Evolutionary conservation across 305 asterid species (phyloP), one percentile per base, ranked within the genome.

Genomic region (Fraxinus ornus): DNA sequence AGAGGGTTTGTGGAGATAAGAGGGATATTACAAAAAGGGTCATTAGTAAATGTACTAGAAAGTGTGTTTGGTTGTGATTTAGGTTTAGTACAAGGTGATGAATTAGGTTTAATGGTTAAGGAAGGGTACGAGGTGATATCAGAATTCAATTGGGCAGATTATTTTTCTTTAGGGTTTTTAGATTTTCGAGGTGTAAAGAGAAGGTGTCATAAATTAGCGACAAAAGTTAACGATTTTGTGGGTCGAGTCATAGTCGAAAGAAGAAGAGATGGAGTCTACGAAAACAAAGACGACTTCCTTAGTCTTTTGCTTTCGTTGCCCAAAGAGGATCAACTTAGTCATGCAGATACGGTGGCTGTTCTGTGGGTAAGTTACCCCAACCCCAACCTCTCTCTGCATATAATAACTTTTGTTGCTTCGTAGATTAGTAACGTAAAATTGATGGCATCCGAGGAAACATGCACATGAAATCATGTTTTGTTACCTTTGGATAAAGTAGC

Each of bases 131-230:
- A 86, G 76, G 5, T 89, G 5, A 80, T 93, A 57, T 86, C 89
- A 8, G 92, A 89, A 77, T 90, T 93, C 83, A 93, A 91, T 37
- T 93, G 95, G 97, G 84, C 85, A 57, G 97, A 93, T 84, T 88
- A 93, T 82, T 78, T 90, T 73, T 85, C 91, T 39, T 87, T 89
- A 33, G 87, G 89, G 81, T 78, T 84, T 71, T 79, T 93, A 55
- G 97, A 93, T 72, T 87, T 92, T 35, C 47, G 83, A 77, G 94
- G 93, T 72, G 91, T 88, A 66, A 90, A 86, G 89, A 90, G 90
- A 87, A 91, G 92, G 85, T 91, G 93, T 47, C 84, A 85, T 57
- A 88, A 80, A 75, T 85, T 93, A 76, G 91, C 89, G 9, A 64
- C 84, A 35, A 80, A 55, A 79, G 97, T 91, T 17, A 89, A 82